Conservation (phyloP, 352 stramenopile genomes). For the Phytopythium kandeliae region DNA sequence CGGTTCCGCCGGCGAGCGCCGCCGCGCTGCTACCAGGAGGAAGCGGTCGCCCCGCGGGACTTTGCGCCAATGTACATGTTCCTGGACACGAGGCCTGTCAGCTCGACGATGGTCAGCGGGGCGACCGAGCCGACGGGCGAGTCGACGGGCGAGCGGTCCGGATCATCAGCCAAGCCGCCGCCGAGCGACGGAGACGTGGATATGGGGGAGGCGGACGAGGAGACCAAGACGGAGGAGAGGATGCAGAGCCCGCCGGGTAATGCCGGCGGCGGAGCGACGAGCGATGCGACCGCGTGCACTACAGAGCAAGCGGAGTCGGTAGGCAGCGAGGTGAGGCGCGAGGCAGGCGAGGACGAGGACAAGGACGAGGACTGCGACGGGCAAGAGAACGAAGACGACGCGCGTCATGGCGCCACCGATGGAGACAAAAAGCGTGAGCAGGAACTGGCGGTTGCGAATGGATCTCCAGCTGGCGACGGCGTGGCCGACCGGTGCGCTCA, state of each 20-base stretch:
- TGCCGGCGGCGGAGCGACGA: background rate
- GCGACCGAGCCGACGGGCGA: background rate
- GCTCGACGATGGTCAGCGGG: background rate
- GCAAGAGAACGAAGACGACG: no score
- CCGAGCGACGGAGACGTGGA: slow-evolving; percentile 23
- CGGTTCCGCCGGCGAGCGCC: slow-evolving; percentile 16
- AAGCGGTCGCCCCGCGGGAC: slow-evolving; percentile 11
- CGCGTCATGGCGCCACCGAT: no score
- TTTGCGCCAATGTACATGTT: slow-evolving; percentile 46
- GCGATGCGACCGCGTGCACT: background rate
- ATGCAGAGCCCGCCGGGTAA: background rate
- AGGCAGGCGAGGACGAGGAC: background rate
- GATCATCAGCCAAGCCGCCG: slow-evolving; percentile 1
- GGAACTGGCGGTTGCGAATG: no score
- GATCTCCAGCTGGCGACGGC: no score
- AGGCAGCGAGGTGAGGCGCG: background rate
- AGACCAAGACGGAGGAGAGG: slow-evolving; percentile 3
- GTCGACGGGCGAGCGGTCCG: slow-evolving; percentile 2
- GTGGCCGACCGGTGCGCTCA: no score
- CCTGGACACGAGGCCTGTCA: slow-evolving; percentile 32
- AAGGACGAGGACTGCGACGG: background rate
- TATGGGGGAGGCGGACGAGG: slow-evolving; percentile 20
- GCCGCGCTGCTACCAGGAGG: slow-evolving; percentile 17
- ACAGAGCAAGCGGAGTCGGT: background rate
- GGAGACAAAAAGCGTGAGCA: no score